Evolutionary conservation across 805 yeast species (phyloP).

Genomic region (Saccharomyces mikatae): DNA sequence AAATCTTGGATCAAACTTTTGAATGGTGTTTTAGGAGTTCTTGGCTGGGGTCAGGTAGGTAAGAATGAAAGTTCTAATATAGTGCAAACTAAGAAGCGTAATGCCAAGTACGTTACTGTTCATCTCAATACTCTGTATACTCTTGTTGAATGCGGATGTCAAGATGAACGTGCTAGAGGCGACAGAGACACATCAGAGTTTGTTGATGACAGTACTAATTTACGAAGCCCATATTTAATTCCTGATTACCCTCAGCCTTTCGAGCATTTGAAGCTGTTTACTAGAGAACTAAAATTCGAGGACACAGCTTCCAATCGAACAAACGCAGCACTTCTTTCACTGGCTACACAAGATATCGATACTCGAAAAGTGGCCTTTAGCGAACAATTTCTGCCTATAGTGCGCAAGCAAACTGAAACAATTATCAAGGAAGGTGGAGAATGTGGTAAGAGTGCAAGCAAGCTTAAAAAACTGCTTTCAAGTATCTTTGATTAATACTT

Average conservation of each 20-base stretch:
- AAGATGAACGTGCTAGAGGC: conserved; percentile 2
- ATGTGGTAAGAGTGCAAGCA: conserved; percentile 45
- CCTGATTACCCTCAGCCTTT: conserved; percentile 57
- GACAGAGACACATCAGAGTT: background rate
- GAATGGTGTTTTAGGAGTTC: conserved; percentile 54
- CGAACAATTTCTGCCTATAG: conserved; percentile 44
- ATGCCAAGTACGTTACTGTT: conserved; percentile 18
- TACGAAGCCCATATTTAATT: conserved; percentile 37
- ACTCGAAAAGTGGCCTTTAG: conserved; percentile 33
- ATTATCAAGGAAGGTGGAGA: conserved; percentile 67
- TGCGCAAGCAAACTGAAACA: conserved; percentile 42
- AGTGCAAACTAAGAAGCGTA: conserved; percentile 17
- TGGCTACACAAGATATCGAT: conserved; percentile 19
- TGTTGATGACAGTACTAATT: background rate
- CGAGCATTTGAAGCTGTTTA: conserved; percentile 53
- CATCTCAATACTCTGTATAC: conserved; percentile 34
- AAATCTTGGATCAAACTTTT: conserved; percentile 64
- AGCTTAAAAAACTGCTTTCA: conserved; percentile 15
- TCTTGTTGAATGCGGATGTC: conserved; percentile 39
- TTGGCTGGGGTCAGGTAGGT: conserved; percentile 55
- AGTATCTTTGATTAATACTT: background rate
- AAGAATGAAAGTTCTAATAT: conserved; percentile 16
- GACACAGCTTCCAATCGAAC: conserved; percentile 12
- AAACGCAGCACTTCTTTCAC: conserved; percentile 1
- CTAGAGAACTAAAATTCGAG: conserved; percentile 30